Conservation (phyloP, 225 moss, liverwort and hornwort species). For the Climacium dendroides region DNA sequence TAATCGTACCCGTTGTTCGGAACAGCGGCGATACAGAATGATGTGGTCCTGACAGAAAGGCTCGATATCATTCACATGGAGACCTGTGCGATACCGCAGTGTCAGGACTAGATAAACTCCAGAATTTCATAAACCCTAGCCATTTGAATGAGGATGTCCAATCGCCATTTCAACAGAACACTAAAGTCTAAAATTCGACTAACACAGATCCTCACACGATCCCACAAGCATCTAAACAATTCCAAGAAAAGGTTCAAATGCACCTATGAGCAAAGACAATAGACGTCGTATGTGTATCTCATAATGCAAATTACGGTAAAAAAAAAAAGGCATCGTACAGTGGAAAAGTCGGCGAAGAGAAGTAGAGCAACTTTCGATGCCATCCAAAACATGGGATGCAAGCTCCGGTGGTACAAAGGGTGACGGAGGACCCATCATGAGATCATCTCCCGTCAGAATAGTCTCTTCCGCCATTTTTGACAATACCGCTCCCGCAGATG, state of each 20-base stretch:
- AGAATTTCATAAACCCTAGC: not conserved
- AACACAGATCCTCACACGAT: not conserved
- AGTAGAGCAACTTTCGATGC: constrained; percentile 60
- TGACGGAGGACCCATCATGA: constrained; percentile 82
- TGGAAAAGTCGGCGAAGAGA: constrained; percentile 81
- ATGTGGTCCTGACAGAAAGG: constrained; percentile 97
- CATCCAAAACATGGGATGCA: constrained; percentile 61
- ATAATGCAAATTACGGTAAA: not conserved
- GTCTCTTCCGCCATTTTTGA: constrained; percentile 61
- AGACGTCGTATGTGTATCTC: not conserved
- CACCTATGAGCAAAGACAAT: not conserved
- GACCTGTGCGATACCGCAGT: constrained; percentile 25
- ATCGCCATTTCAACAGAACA: not conserved
- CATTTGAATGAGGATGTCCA: not conserved
- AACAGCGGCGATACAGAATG: constrained; percentile 73
- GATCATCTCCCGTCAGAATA: constrained; percentile 83
- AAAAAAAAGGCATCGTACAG: constrained; percentile 14
- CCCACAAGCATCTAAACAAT: not conserved
- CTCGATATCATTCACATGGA: constrained; percentile 90
- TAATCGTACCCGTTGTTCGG: constrained; percentile 47
- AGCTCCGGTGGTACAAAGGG: constrained; percentile 75
- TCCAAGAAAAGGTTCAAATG: not conserved
- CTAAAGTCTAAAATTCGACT: not conserved
- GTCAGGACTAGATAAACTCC: not conserved
- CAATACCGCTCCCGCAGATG: not conserved